Evolutionary conservation across 1,284 basidiomycete species (phyloP).

Genomic region (Hymenochaete sp.): DNA sequence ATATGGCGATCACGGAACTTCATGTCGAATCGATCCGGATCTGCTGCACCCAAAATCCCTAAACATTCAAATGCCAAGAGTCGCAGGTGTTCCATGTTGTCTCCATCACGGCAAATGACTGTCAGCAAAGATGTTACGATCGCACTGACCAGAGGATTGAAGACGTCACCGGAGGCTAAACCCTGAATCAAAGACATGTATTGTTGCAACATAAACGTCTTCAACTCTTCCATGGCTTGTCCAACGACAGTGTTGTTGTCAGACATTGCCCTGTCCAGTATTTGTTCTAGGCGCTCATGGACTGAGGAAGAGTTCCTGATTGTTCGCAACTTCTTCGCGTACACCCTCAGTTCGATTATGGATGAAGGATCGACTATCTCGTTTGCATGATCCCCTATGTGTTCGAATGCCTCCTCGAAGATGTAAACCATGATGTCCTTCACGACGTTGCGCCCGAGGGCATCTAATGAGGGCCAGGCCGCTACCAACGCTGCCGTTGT

Average conservation of each 20-base stretch:
- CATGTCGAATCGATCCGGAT: constrained; percentile 88
- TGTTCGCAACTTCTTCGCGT: constrained; percentile 39
- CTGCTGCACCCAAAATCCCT: constrained; percentile 89
- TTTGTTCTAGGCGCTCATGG: constrained; percentile 51
- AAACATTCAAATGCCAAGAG: constrained; percentile 83
- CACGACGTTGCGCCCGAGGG: constrained; percentile 46
- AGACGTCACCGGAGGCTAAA: constrained; percentile 76
- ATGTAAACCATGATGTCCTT: constrained; percentile 62
- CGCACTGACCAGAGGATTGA: constrained; percentile 70
- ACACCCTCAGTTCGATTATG: constrained; percentile 56
- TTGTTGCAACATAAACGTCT: constrained; percentile 47
- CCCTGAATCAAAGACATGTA: constrained; percentile 48
- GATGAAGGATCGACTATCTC: constrained; percentile 73
- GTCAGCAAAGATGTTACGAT: constrained; percentile 65
- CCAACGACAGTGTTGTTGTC: constrained; percentile 79
- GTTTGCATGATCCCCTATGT: constrained; percentile 52
- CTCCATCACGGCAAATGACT: constrained; percentile 71
- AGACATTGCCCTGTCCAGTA: constrained; percentile 69
- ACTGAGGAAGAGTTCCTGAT: constrained; percentile 46
- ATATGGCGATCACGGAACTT: constrained; percentile 53
- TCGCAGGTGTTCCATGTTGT: constrained; percentile 61
- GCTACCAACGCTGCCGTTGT: constrained; percentile 82
- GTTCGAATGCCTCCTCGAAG: constrained; percentile 52
- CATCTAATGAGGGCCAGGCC: constrained; percentile 65
- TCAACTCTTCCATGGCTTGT: constrained; percentile 75